Evolutionary conservation across 768 basidiomycete genomes (phyloP).

Genomic region (Suillus cothurnatus): DNA sequence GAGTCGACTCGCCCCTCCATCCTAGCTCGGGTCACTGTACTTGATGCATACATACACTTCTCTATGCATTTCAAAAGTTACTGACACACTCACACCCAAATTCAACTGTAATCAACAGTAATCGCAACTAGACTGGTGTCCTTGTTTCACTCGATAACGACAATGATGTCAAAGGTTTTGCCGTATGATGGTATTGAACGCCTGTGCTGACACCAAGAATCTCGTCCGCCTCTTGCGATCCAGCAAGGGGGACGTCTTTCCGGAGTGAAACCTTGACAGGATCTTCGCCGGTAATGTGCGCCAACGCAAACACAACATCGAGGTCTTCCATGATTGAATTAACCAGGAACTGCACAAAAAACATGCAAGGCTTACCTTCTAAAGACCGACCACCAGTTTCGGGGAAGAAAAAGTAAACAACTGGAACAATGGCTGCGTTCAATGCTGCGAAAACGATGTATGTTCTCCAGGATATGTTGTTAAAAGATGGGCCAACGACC

Average conservation of each 20-base stretch:
- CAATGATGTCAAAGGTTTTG: not conserved
- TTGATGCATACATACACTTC: not conserved
- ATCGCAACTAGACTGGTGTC: not conserved
- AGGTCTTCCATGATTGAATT: constrained; percentile 23
- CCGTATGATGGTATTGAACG: not conserved
- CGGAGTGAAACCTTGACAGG: constrained; percentile 36
- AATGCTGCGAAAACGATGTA: constrained; percentile 13
- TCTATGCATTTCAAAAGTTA: not conserved
- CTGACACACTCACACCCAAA: not conserved
- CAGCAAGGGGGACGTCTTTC: constrained; percentile 35
- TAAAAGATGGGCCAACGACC: constrained; percentile 13
- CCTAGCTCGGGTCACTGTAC: not conserved
- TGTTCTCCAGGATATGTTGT: constrained; percentile 14
- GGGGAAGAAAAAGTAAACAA: constrained; percentile 15
- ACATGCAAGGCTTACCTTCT: constrained; percentile 5
- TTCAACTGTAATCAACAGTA: not conserved
- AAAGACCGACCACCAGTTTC: constrained; percentile 16
- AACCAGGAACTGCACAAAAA: not conserved
- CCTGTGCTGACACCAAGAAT: constrained; percentile 30
- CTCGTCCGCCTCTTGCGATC: constrained; percentile 37
- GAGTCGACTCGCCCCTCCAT: too few species aligned
- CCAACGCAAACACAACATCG: constrained; percentile 38
- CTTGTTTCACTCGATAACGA: not conserved
- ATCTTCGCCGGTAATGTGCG: constrained; percentile 35
- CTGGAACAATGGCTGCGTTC: constrained; percentile 10